phyloP scores from a whole-genome alignment of 768 basidiomycete species.

The Panaeolus cyanescens region DNA sequence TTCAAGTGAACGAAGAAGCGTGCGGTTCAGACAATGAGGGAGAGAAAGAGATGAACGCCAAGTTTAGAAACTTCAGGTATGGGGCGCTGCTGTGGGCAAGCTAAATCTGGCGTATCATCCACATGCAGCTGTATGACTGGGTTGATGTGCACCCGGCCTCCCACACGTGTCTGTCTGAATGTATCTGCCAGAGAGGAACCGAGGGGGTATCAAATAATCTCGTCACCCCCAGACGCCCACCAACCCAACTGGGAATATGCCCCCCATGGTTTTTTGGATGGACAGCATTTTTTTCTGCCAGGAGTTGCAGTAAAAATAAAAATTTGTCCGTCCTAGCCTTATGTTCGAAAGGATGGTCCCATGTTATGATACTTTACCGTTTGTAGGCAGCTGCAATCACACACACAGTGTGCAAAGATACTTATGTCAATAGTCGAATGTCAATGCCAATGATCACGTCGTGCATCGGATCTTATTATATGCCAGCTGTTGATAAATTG shows the following conservation, averaged over 20 bases:
- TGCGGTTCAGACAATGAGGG: neutral
- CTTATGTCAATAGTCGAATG: too few species aligned
- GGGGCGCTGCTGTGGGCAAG: neutral
- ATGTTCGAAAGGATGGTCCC: neutral
- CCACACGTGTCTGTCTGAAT: neutral
- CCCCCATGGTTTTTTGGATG: neutral
- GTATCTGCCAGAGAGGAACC: neutral
- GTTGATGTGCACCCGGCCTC: neutral
- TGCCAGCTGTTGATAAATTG: neutral
- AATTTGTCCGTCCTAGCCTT: neutral
- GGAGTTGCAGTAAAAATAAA: neutral
- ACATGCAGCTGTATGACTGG: neutral
- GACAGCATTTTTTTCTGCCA: neutral
- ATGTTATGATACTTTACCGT: neutral
- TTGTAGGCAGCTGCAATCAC: too few species aligned
- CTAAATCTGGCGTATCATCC: neutral
- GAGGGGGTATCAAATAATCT: neutral
- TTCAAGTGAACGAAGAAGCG: neutral
- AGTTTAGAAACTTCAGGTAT: neutral
- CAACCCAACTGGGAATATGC: neutral
- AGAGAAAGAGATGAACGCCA: neutral
- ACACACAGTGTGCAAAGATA: too few species aligned
- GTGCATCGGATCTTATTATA: too few species aligned
- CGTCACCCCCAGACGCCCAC: conserved; percentile 2
- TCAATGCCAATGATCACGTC: too few species aligned